phyloP scores from a whole-genome alignment of 495 filamentous ascomycete species.

The Penicillium cataractarum region DNA sequence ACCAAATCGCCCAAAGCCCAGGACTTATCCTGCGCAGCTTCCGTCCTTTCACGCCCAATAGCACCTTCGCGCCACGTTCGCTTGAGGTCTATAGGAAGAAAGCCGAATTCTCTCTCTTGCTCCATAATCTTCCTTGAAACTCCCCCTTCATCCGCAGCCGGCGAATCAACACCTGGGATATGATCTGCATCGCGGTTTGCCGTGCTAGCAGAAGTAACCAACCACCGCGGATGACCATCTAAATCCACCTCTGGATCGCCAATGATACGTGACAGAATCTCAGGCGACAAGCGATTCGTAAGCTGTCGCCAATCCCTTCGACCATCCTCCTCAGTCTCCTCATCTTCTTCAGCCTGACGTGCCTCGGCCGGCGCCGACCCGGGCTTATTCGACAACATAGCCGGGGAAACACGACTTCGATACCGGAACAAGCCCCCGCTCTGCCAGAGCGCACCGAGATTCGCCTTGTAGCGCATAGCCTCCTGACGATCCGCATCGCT shows the following conservation, averaged over 20 bases:
- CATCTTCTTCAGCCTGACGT: constrained; percentile 28
- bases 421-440: constrained; percentile 46
- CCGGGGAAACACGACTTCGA: constrained; percentile 42
- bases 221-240: constrained; percentile 46
- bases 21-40: constrained; percentile 69
- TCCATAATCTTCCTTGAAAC: constrained; percentile 15
- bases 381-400: constrained; percentile 23
- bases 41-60: constrained; percentile 71
- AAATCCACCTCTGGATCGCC: constrained; percentile 42
- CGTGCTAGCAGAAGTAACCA: constrained; percentile 51
- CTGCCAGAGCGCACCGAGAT: constrained; percentile 45
- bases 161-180: constrained; percentile 51
- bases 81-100: constrained; percentile 55
- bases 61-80: constrained; percentile 70
- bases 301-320: constrained; percentile 46
- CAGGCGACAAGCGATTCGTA: constrained; percentile 44
- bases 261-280: constrained; percentile 44
- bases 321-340: constrained; percentile 36
- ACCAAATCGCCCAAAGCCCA: constrained; percentile 68
- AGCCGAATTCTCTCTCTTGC: constrained; percentile 47
- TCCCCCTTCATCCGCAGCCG: constrained; percentile 15
- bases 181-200: constrained; percentile 50
- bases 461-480: constrained; percentile 47
- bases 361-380: constrained; percentile 8
- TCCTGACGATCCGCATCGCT: constrained; percentile 36